Base-by-base conservation (phyloP, 139 green algal genomes). In the Pleodorina starrii region DNA sequence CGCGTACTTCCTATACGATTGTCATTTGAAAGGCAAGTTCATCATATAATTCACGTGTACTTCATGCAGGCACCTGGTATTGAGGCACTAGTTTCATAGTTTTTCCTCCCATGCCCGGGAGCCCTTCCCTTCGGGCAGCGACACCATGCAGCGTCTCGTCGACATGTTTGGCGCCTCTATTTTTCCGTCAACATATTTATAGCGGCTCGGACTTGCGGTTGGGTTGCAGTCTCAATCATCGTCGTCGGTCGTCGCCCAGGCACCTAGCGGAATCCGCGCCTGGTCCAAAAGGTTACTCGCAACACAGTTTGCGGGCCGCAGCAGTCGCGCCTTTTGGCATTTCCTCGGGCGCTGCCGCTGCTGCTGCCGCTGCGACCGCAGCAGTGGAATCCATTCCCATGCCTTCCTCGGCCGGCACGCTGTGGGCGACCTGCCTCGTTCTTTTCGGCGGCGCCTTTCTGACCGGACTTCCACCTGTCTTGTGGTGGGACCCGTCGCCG, bases 371-470 rank as follows among this genome's bases (percentile, higher is more conserved):
- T 46, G 11, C 69, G 35, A 46, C 35, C 3, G 35, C 35, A 48
- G 35, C 36, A 50, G 54, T 66, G 2, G 32, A 77, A 19, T n/a
- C 69, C 5, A 77, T 66, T 21, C 21, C 54, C 21, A 66, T 5
- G 3, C 29, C 54, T 32, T 9, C 19, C 69, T 46, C 69, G 35
- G 44, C 9, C 2, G 82, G 63, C 21, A 50, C 66, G 69, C 69
- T 89, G 19, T 89, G 84, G 84, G 69, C 44, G 14, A 89, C 84
- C 46, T 71, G 46, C 32, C 42, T 54, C 0, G 44, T 43, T 36
- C n/a, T 89, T 48, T 89, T 89, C 69, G 25, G 4, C 7, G 84
- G 84, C 12, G 84, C 84, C 0, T 25, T 73, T 35, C 36, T 89
- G 0, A 83, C 84, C 7, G 84, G 84, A 0, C 84, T 89, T 0